Evolutionary conservation across 2,329 filamentous ascomycete genomes (phyloP).

Genomic region (Monosporascus sp.): DNA sequence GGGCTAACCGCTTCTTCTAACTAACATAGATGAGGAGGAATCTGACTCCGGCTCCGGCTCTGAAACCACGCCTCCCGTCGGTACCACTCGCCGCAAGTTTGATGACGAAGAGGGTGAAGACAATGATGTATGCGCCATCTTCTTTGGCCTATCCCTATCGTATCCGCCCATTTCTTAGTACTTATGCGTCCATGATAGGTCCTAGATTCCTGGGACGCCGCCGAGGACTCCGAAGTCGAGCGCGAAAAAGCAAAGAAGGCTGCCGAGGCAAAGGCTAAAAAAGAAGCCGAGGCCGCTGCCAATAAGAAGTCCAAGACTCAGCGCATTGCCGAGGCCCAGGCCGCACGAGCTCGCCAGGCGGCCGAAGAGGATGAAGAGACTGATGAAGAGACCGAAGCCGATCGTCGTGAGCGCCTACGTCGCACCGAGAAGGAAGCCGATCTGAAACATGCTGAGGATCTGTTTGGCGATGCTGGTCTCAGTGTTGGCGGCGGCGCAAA

Average conservation of each 20-base stretch:
- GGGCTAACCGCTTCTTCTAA: conserved; percentile 17
- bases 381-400: conserved; percentile 70
- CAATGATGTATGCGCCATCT: conserved; percentile 54
- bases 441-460: conserved; percentile 81
- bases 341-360: conserved; percentile 49
- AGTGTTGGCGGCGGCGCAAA: conserved; percentile 53
- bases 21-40: conserved; percentile 29
- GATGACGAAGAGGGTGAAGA: conserved; percentile 86
- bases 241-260: conserved; percentile 90
- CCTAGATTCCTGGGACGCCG: conserved; percentile 93
- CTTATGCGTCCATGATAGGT: conserved; percentile 49
- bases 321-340: conserved; percentile 75
- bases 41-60: conserved; percentile 29
- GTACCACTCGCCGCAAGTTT: conserved; percentile 58
- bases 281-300: conserved; percentile 79
- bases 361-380: conserved; percentile 51
- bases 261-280: conserved; percentile 80
- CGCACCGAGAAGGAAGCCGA: conserved; percentile 82
- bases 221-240: conserved; percentile 94
- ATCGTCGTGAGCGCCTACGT: conserved; percentile 67
- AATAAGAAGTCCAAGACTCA: conserved; percentile 86
- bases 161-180: conserved; percentile 3
- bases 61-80: conserved; percentile 32
- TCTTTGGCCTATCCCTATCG: not conserved
- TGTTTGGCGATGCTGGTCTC: conserved; percentile 72